Evolutionary conservation across 176 grass and related monocot species (phyloP).

Genomic region (Carex cristatella): DNA sequence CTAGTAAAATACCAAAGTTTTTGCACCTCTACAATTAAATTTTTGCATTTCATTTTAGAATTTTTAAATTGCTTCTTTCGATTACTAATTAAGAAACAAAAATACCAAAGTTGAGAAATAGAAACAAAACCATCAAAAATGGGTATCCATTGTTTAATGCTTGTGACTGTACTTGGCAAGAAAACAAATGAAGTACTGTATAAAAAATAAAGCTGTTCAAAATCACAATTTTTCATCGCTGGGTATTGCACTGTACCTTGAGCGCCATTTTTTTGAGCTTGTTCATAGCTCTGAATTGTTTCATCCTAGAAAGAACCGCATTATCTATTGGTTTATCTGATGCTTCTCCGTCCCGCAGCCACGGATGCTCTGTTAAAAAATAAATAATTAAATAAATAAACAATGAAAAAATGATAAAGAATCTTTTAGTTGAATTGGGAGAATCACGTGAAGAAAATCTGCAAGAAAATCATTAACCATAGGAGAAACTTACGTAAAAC

Average conservation of each 20-base stretch:
- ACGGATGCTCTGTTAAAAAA: slow-evolving; percentile 75
- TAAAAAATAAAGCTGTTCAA: not conserved
- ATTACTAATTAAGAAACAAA: not conserved
- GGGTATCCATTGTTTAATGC: not conserved
- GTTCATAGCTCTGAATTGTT: slow-evolving; percentile 99
- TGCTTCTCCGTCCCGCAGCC: slow-evolving; percentile 83
- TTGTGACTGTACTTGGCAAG: not conserved
- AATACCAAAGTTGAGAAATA: not conserved
- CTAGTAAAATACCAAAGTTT: not conserved
- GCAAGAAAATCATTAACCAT: not conserved
- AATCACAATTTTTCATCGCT: slow-evolving; percentile 6
- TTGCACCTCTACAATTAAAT: too few species aligned
- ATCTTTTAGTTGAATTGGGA: not conserved
- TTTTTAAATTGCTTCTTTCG: not conserved
- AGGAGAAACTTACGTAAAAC: slow-evolving; percentile 60
- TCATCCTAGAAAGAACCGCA: slow-evolving; percentile 99
- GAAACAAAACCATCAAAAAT: not conserved
- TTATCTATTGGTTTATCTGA: slow-evolving; percentile 96
- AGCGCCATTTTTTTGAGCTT: slow-evolving; percentile 99
- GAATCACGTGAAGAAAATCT: slow-evolving; percentile 11
- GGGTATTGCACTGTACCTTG: slow-evolving; percentile 43
- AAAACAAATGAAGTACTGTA: not conserved
- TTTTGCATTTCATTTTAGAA: not conserved
- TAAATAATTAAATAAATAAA: slow-evolving; percentile 26
- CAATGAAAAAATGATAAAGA: not conserved